Base-by-base conservation (phyloP, 2,329 filamentous ascomycete genomes). In the Diaporthe ilicicola region DNA sequence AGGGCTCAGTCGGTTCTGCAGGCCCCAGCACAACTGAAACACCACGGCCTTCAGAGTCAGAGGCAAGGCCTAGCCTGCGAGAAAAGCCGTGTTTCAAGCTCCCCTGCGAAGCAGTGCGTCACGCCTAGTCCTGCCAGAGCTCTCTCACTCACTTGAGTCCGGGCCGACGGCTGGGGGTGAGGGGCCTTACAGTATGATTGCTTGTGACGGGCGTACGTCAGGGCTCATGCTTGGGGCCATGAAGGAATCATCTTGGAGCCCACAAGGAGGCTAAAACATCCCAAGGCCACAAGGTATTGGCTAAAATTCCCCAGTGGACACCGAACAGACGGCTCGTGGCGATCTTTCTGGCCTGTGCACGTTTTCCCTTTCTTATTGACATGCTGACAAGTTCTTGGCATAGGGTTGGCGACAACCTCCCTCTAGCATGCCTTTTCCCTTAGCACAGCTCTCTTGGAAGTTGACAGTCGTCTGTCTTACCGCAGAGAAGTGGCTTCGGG, bases 211-310 rank as follows among this genome's bases (percentile, higher is more conserved):
- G 22, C 24, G 50, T 13, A 12, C n/a, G 42, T 29, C 34, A 48
- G 29, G 39, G 27, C 51, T 13, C 10, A 37, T 29, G 65, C 37
- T 68, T 51, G 39, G 53, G 37, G n/a, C n/a, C 51, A 24, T 59
- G 29, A n/a, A 19, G 27, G 24, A 37, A 27, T 44, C 19, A 39
- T 42, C 32, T n/a, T 44, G 19, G 37, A 56, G 65, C 46, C 51
- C 37, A 67, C 44, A 37, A 55, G 17, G 27, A 68, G 65, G 65
- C 65, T 68, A 68, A 68, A 68, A 68, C 65, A 59, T 68, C 53
- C 65, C 65, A 54, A 50, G 51, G 42, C 62, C 24, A 42, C 46
- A 42, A 42, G 46, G 34, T 54, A 37, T 66, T 37, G 32, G 37
- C 37, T 13, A 34, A 34, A 50, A 15, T 48, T 46, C 8, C 37